phyloP scores from a whole-genome alignment of 371 early-diverging fungal species.

The Syncephalastrum monosporum region DNA sequence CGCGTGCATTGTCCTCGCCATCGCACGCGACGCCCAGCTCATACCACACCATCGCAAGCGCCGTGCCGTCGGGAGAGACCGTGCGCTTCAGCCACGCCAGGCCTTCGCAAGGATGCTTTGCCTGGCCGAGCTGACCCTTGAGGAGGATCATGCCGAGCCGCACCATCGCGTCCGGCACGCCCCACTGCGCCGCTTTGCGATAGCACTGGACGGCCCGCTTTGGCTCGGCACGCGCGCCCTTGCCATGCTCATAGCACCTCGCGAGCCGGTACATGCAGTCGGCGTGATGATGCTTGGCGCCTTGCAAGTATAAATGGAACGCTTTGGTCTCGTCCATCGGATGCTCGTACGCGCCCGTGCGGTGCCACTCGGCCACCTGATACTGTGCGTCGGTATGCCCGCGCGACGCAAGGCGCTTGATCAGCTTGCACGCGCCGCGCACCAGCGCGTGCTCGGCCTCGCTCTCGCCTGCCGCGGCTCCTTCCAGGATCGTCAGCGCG shows the following conservation, averaged over 20 bases:
- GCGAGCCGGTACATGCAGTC: conserved; percentile 86
- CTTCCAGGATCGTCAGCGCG: too few species aligned
- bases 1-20: conserved; percentile 44
- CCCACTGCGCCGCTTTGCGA: conserved; percentile 39
- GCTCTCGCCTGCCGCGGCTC: too few species aligned
- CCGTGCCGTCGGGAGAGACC: conserved; percentile 70
- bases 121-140: conserved; percentile 70
- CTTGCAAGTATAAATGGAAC: conserved; percentile 81
- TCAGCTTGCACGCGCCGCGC: too few species aligned
- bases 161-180: conserved; percentile 78
- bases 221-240: conserved; percentile 78
- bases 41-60: conserved; percentile 80
- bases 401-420: not conserved
- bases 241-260: conserved; percentile 88
- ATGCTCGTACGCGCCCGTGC: conserved; percentile 65
- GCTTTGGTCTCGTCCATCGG: conserved; percentile 80
- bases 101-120: conserved; percentile 77
- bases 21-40: conserved; percentile 88
- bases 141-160: conserved; percentile 84
- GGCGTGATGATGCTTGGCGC: conserved; percentile 84
- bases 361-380: conserved; percentile 84
- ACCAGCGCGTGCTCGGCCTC: too few species aligned
- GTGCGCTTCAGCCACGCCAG: conserved; percentile 90
- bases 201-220: conserved; percentile 65
- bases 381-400: conserved; percentile 84